Percentiles rank a stretch among this genome's conserved stretches.
These are phyloP conservation scores for Nephelium lappaceum DNA, from an alignment of 345 rosid species.

Conservation along the genomic window DNA sequence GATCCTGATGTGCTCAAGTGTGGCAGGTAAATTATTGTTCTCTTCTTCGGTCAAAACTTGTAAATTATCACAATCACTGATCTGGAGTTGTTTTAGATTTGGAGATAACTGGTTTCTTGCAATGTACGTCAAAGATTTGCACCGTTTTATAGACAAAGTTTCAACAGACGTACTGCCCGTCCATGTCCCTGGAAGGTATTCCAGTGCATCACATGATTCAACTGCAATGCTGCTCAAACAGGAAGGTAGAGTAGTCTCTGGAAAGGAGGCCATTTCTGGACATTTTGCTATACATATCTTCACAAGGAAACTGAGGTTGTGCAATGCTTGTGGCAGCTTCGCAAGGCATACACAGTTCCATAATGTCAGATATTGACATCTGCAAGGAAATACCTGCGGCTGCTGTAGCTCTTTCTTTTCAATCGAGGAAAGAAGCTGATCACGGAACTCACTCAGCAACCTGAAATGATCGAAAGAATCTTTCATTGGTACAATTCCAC, in stretches of 20 bases:
- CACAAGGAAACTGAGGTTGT: conserved; percentile 5
- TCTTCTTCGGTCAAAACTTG: too few relatives aligned
- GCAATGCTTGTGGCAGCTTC: conserved; percentile 16
- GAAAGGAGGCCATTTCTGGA: conserved; percentile 1
- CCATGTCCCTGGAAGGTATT: background rate
- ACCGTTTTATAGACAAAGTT: too few relatives aligned
- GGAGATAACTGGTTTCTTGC: too few relatives aligned
- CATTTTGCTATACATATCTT: conserved; percentile 7
- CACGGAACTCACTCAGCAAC: background rate
- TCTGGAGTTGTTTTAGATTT: too few relatives aligned
- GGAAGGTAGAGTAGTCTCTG: conserved; percentile 10
- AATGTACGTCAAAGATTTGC: too few relatives aligned
- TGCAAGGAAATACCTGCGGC: background rate
- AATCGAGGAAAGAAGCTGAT: background rate
- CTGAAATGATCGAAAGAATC: background rate
- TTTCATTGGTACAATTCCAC: background rate
- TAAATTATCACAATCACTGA: too few relatives aligned
- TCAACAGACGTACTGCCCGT: too few relatives aligned
- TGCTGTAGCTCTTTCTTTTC: conserved; percentile 8
- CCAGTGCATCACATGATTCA: background rate
- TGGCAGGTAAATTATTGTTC: too few relatives aligned
- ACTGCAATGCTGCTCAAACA: background rate
- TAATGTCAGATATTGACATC: conserved; percentile 7
- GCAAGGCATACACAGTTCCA: background rate
- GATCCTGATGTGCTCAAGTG: too few relatives aligned